phyloP scores from a whole-genome alignment of 306 rosid genomes.

The Astragalus glycyphyllos region DNA sequence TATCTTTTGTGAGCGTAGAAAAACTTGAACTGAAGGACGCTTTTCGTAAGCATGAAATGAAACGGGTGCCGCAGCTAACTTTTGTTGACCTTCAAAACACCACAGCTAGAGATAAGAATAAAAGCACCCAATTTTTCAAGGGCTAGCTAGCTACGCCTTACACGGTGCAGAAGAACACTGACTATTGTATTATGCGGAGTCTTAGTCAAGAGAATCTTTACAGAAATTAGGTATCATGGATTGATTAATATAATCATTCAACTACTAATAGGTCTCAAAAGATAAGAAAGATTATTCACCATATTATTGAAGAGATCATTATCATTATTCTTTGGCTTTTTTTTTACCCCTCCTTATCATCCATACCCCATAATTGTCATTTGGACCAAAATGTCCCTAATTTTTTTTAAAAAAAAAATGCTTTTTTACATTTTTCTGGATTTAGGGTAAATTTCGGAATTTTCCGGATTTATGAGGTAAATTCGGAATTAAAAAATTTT shows the following conservation, averaged over 20 bases:
- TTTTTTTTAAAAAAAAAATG: no score
- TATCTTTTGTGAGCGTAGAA: no score
- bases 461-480: no score
- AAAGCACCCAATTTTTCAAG: neutral
- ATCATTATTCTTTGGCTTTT: no score
- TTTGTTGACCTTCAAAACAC: constrained; percentile 42
- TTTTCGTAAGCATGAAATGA: constrained; percentile 39
- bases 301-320: neutral
- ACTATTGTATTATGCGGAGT: constrained; percentile 34
- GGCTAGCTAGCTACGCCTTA: neutral
- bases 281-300: constrained; percentile 45
- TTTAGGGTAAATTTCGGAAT: no score
- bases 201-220: constrained; percentile 37
- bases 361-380: no score
- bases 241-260: constrained; percentile 43
- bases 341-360: no score
- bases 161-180: constrained; percentile 32
- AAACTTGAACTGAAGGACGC: no score
- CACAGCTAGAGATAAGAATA: neutral
- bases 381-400: no score
- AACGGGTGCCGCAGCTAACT: constrained; percentile 47
- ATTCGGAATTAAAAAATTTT: no score
- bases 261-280: constrained; percentile 28
- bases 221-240: constrained; percentile 41
- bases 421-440: no score